phyloP scores from a whole-genome alignment of 2,329 filamentous ascomycete species.

The Pseudocercospora vitis region DNA sequence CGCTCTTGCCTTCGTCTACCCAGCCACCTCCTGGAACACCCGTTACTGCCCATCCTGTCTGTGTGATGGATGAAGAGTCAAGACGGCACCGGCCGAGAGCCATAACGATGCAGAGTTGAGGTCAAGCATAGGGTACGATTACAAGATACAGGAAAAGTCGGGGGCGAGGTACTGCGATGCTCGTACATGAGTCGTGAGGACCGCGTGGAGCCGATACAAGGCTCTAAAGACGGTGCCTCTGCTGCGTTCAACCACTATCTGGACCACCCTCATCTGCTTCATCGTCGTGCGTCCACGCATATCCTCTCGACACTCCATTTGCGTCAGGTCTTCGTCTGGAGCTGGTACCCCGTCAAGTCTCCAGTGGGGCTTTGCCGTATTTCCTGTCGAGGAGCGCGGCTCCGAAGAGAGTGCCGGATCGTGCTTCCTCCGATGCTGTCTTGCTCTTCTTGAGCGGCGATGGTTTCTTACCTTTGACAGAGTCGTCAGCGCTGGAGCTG shows the following conservation, averaged over 20 bases:
- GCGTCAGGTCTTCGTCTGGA: background rate
- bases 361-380: slow-evolving; percentile 11
- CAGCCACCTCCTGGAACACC: slow-evolving; percentile 17
- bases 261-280: slow-evolving; percentile 13
- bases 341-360: background rate
- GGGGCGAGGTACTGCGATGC: no score
- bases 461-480: slow-evolving; percentile 1
- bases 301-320: background rate
- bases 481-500: no score
- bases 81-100: no score
- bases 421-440: background rate
- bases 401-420: slow-evolving; percentile 10
- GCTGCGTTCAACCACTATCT: background rate
- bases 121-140: no score
- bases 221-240: no score
- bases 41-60: no score
- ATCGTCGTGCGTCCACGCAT: background rate
- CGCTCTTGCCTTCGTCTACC: slow-evolving; percentile 18
- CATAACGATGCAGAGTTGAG: no score
- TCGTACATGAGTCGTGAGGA: background rate
- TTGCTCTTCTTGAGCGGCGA: slow-evolving; percentile 3
- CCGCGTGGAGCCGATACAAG: background rate
- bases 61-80: no score
- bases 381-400: slow-evolving; percentile 16
- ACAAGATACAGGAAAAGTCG: no score